Base-by-base conservation (phyloP, 73 alveolate species). In the Stentor coeruleus region DNA sequence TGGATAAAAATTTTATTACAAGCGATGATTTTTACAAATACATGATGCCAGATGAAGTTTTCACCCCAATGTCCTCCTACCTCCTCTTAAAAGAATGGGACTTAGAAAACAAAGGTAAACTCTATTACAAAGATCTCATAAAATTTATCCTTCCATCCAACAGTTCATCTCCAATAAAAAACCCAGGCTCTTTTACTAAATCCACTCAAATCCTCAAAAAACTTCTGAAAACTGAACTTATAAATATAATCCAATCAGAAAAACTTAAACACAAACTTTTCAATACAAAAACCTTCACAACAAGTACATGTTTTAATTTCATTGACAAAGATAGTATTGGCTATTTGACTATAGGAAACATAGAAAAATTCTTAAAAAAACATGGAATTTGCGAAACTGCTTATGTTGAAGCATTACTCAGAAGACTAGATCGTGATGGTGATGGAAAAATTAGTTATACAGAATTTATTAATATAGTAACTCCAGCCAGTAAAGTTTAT, bases 31-130 rank as follows among this genome's bases (percentile, higher is more conserved):
- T 49, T 20, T 49, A 49, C 66, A 49, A 49, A 49, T 49, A 11
- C 66, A 49, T 49, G 66, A 49, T 11, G 28, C 66, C 66, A 49
- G 66, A 49, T 20, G 20, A 6, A 49, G 20, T 6, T 20, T 49
- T 49, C 66, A 49, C 66, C 6, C 66, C 66, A 49, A 49, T 49
- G 66, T 49, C 66, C 28, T 11, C 28, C 20, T 49, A 49, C 66
- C 66, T 49, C 20, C 66, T 49, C 66, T 20, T 49, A 49, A 49
- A 49, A 49, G 66, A 49, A 20, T 49, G 66, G 66, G 66, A 49
- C 66, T 49, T 49, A 6, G 20, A 6, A 49, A 49, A 49, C 66
- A 11, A 6, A 49, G 66, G 66, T 20, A 6, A 49, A 6, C 66
- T 49, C 28, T 11, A 20, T 20, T 20, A 11, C 6, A 49, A 49